Percentiles rank a stretch among this genome's conserved stretches.
phyloP scores from a whole-genome alignment of 306 rosid species.

The Erythrophleum fordii region DNA sequence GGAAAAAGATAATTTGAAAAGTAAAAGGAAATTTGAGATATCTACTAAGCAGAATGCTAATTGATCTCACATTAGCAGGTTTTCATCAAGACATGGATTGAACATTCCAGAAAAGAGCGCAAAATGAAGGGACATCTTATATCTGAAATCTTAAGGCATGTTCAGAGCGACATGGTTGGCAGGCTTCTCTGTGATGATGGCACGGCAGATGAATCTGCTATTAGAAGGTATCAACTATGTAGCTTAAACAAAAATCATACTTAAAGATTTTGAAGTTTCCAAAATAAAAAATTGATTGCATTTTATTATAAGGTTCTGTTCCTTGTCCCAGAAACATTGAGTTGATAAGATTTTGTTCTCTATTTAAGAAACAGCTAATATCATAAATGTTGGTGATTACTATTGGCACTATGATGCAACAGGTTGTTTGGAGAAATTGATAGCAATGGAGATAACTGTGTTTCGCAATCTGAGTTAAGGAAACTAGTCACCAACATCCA shows the following conservation, averaged over 20 bases:
- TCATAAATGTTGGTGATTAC: not conserved
- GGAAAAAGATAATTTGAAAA: not conserved
- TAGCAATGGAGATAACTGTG: slow-evolving; percentile 28
- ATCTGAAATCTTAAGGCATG: slow-evolving; percentile 49
- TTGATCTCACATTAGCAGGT: slow-evolving; percentile 17
- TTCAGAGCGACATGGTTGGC: slow-evolving; percentile 46
- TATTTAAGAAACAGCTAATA: not conserved
- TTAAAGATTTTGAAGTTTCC: not conserved
- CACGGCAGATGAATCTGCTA: slow-evolving; percentile 41
- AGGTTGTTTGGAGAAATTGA: slow-evolving; percentile 51
- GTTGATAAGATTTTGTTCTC: not conserved
- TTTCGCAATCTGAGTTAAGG: slow-evolving; percentile 44
- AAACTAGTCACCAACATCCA: slow-evolving; percentile 40
- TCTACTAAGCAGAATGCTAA: slow-evolving; percentile 8
- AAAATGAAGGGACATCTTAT: slow-evolving; percentile 49
- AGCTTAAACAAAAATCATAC: not conserved
- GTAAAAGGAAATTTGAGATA: not conserved
- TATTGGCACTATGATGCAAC: slow-evolving; percentile 1
- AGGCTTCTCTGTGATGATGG: slow-evolving; percentile 41
- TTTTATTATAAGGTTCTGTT: not conserved
- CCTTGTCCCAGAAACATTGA: not conserved
- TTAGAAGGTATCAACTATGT: slow-evolving; percentile 42
- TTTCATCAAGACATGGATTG: slow-evolving; percentile 63
- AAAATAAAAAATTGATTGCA: not conserved
- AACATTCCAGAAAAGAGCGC: slow-evolving; percentile 48